Evolutionary conservation across 169 alveolate species (phyloP).

Genomic region (Plasmodium vivax): DNA sequence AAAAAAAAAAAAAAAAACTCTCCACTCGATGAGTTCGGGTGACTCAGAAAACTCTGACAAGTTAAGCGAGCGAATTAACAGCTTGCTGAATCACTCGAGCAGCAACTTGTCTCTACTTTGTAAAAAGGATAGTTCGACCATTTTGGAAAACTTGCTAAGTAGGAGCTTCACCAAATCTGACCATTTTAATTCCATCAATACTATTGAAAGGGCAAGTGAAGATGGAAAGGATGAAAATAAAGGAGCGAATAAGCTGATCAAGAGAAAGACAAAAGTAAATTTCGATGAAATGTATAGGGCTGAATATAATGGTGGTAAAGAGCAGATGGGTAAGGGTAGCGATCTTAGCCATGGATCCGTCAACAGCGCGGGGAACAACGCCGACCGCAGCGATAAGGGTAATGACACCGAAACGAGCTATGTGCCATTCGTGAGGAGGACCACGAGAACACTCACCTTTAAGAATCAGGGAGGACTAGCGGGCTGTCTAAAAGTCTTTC

Average conservation of each 20-base stretch:
- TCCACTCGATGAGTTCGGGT: neutral
- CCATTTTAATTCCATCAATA: conserved; percentile 27
- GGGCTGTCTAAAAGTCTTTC: conserved; percentile 52
- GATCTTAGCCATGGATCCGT: neutral
- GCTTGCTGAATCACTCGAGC: conserved; percentile 29
- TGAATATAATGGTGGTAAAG: neutral
- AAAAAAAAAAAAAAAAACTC: neutral
- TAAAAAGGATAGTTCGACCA: conserved; percentile 38
- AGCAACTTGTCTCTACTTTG: conserved; percentile 6
- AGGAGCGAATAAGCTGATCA: neutral
- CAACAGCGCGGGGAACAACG: neutral
- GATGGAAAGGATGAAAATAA: neutral
- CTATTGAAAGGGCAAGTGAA: conserved; percentile 17
- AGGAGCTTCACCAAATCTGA: conserved; percentile 50
- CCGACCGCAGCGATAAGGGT: neutral
- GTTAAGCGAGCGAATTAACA: conserved; percentile 66
- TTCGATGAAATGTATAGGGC: neutral
- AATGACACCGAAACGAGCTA: conserved; percentile 27
- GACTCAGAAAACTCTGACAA: conserved; percentile 11
- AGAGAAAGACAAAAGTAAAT: conserved; percentile 14
- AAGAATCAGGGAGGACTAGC: conserved; percentile 66
- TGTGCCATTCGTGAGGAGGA: conserved; percentile 72
- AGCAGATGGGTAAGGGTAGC: neutral
- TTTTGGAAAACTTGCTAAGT: conserved; percentile 36
- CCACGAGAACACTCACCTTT: conserved; percentile 70